These are phyloP conservation scores for Talaromyces liani DNA, from an alignment of 495 filamentous ascomycete genomes.

Conservation along the genomic window DNA sequence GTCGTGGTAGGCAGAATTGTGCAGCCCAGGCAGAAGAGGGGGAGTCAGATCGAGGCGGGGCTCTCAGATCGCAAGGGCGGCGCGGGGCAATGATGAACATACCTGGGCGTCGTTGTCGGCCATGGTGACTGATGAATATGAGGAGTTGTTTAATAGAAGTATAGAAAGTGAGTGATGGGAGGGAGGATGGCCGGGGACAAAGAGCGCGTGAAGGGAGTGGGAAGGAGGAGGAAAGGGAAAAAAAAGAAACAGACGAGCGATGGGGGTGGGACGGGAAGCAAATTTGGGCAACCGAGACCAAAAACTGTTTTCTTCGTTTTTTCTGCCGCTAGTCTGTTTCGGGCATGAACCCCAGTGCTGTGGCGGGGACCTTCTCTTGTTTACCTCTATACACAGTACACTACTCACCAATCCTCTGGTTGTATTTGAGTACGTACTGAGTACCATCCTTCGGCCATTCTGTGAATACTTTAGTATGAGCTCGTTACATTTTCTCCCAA, in stretches of 20 bases:
- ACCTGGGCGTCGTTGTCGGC: conserved; percentile 39
- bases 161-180: conserved; percentile 14
- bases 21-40: conserved; percentile 6
- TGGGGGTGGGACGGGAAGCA: conserved; percentile 8
- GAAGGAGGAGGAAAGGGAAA: conserved; percentile 2
- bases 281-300: background rate
- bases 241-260: conserved; percentile 5
- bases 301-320: conserved; percentile 7
- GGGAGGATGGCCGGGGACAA: conserved; percentile 2
- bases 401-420: too few relatives aligned
- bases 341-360: conserved; percentile 4
- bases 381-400: background rate
- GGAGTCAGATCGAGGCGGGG: conserved; percentile 15
- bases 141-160: conserved; percentile 11
- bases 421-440: too few relatives aligned
- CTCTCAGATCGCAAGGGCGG: conserved; percentile 22
- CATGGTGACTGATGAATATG: conserved; percentile 38
- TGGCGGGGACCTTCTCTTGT: background rate
- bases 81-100: conserved; percentile 17
- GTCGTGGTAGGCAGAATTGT: background rate
- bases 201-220: conserved; percentile 3
- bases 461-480: background rate
- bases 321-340: conserved; percentile 4
- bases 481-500: background rate
- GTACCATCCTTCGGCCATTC: background rate